Evolutionary conservation across 805 yeast genomes (phyloP), one percentile per base, ranked within the genome.

Genomic region (Wickerhamiella sergipiensis): DNA sequence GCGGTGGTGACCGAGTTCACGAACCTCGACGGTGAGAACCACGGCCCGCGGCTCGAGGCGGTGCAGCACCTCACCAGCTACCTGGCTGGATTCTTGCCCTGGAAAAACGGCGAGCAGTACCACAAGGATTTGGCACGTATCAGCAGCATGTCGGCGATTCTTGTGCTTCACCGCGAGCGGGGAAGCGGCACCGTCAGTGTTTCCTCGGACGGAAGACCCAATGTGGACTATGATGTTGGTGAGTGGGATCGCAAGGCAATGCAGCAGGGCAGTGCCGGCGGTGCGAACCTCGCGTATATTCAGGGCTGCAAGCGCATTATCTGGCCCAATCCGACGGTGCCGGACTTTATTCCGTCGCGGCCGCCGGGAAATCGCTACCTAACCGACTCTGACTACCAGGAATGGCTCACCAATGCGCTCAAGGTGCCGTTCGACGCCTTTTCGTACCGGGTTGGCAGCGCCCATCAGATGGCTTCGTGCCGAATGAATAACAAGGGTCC

Each of bases 401-500:
- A 45, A 15, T 67, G 70, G 70, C 38, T 49, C 24, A 43, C 45
- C 13, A 50, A 52, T 19, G 50, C 45, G n/a, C 63, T 60, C 10
- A 43, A 33, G 2, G 44, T 39, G 15, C 29, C 29, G 40, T 54
- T 60, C 45, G 57, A 61, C n/a, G 5, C 52, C 15, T 70, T 58
- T 49, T 69, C 68, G 6, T 52, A 67, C 4, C 47, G 61, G 2
- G 62, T 65, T 51, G 80, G 79, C 15, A 64, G 72, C 1, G 80
- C 80, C 12, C 80, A 76, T 60, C 80, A 76, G 59, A 75, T 76
- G 79, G 67, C 73, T 43, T 57, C 73, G 9, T 74, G 79, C 60
- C 67, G 79, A 47, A 74, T 75, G 70, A 51, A 56, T 51, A 44
- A 38, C 29, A 45, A 49, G 45, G 77, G 78, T 7, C 72, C 78